A percentile compares a stretch with the other conserved stretches of the same genome.
phyloP scores from a whole-genome alignment of 192 early-diverging fungal genomes.

The Coemansia interrupta region DNA sequence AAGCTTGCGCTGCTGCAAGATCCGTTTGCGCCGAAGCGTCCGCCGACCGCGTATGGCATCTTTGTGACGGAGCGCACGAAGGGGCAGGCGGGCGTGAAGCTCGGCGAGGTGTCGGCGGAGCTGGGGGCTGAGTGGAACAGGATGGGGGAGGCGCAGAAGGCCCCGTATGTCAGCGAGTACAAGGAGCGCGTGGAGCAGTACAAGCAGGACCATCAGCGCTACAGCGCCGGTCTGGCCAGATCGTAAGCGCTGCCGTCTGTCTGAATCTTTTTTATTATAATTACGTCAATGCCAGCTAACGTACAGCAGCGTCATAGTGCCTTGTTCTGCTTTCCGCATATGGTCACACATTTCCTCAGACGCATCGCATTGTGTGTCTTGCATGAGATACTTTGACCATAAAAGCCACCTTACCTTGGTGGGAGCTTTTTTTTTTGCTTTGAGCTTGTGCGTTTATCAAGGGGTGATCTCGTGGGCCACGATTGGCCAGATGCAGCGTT shows the following conservation, averaged over 20 bases:
- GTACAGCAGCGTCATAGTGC: too few relatives aligned
- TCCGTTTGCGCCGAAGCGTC: conserved; percentile 41
- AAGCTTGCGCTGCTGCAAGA: conserved; percentile 29
- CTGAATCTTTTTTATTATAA: too few relatives aligned
- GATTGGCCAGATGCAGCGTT: conserved; percentile 1
- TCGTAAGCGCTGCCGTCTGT: too few relatives aligned
- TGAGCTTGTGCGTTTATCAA: too few relatives aligned
- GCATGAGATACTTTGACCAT: too few relatives aligned
- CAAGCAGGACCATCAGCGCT: conserved; percentile 21
- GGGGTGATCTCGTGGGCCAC: not conserved
- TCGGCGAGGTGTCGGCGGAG: not conserved
- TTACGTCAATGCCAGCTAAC: too few relatives aligned
- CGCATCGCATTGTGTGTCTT: too few relatives aligned
- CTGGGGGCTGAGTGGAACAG: conserved; percentile 28
- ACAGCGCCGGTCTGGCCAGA: not conserved
- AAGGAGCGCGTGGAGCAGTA: conserved; percentile 14
- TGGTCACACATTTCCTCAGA: too few relatives aligned
- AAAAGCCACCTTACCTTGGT: too few relatives aligned
- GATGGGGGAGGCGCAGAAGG: conserved; percentile 30
- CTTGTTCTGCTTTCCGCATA: too few relatives aligned
- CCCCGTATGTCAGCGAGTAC: conserved; percentile 18
- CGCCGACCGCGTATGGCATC: conserved; percentile 9
- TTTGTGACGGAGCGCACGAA: conserved; percentile 10
- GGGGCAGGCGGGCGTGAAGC: not conserved
- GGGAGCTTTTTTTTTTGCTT: too few relatives aligned